Evolutionary conservation across 2,329 filamentous ascomycete species (phyloP).

Genomic region (Septoria petroselini): DNA sequence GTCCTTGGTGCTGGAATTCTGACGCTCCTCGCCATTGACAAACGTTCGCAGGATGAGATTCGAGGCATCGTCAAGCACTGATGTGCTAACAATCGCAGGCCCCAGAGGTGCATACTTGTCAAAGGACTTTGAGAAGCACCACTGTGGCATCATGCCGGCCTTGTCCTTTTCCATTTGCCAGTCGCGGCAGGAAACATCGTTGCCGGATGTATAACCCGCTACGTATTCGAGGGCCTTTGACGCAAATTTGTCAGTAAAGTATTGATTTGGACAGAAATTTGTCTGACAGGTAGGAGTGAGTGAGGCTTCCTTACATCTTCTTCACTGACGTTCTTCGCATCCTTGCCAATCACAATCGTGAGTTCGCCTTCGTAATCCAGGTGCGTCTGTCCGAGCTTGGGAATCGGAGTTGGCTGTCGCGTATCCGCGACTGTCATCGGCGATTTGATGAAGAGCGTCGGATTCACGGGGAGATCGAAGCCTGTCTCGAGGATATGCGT

Average conservation of each 20-base stretch:
- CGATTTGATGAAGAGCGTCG: constrained; percentile 73
- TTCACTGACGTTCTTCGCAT: constrained; percentile 63
- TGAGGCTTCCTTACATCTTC: constrained; percentile 37
- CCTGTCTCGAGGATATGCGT: constrained; percentile 55
- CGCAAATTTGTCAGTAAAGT: too few species aligned
- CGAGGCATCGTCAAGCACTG: constrained; percentile 46
- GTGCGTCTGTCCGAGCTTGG: constrained; percentile 61
- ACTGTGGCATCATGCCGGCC: constrained; percentile 56
- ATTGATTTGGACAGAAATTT: too few species aligned
- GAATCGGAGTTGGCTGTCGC: constrained; percentile 63
- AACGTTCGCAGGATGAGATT: constrained; percentile 46
- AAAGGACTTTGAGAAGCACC: constrained; percentile 59
- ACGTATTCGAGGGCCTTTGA: constrained; percentile 71
- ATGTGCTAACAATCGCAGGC: constrained; percentile 47
- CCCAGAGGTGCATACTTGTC: constrained; percentile 57
- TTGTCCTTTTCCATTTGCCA: constrained; percentile 47
- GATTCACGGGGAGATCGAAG: constrained; percentile 66
- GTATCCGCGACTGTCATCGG: constrained; percentile 64
- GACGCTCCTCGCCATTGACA: constrained; percentile 51
- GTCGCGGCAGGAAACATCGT: constrained; percentile 77
- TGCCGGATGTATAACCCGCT: constrained; percentile 70
- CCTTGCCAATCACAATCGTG: constrained; percentile 67
- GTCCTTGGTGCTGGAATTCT: constrained; percentile 42
- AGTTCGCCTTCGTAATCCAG: constrained; percentile 81
- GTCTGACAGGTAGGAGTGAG: too few species aligned